Conservation (phyloP, 306 rosid species). For the Arachis stenosperma region DNA sequence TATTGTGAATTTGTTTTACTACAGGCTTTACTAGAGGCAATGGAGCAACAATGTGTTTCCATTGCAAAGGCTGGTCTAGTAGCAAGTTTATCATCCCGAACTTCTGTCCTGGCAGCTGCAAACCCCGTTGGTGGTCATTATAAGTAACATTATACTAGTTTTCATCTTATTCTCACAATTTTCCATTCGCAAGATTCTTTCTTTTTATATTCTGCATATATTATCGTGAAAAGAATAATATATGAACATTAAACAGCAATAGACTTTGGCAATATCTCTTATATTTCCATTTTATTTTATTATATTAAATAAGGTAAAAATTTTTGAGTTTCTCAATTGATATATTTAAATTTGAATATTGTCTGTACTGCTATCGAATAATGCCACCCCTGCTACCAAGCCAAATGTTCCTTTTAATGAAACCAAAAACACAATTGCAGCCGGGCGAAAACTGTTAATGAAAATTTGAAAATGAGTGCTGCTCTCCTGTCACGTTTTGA, state of each 20-base stretch:
- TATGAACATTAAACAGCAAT: constrained; percentile 13
- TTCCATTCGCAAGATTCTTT: constrained; percentile 22
- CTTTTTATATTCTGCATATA: constrained; percentile 22
- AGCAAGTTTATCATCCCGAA: constrained; percentile 95
- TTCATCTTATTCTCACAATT: constrained; percentile 24
- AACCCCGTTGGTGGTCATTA: constrained; percentile 98
- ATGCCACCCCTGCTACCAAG: constrained; percentile 26
- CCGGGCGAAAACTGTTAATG: constrained; percentile 96
- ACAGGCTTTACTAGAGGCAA: constrained; percentile 91
- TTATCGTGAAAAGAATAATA: background rate
- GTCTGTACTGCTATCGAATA: constrained; percentile 19
- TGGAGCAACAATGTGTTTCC: constrained; percentile 99
- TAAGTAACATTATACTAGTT: constrained; percentile 54
- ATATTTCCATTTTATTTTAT: constrained; percentile 22
- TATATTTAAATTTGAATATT: constrained; percentile 6
- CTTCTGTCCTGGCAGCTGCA: constrained; percentile 95
- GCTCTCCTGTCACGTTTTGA: constrained; percentile 93
- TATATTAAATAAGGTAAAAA: constrained; percentile 5
- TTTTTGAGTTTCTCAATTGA: constrained; percentile 15
- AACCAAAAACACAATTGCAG: constrained; percentile 54
- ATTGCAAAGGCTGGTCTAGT: constrained; percentile 96
- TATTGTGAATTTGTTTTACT: constrained; percentile 30
- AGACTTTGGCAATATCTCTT: constrained; percentile 26
- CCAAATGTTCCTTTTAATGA: constrained; percentile 37
- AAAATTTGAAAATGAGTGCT: constrained; percentile 90